A percentile compares a stretch with the other conserved stretches of the same genome.
These are phyloP conservation scores for Stygiomarasmius scandens DNA, from an alignment of 1,284 basidiomycete species.

Conservation along the genomic window DNA sequence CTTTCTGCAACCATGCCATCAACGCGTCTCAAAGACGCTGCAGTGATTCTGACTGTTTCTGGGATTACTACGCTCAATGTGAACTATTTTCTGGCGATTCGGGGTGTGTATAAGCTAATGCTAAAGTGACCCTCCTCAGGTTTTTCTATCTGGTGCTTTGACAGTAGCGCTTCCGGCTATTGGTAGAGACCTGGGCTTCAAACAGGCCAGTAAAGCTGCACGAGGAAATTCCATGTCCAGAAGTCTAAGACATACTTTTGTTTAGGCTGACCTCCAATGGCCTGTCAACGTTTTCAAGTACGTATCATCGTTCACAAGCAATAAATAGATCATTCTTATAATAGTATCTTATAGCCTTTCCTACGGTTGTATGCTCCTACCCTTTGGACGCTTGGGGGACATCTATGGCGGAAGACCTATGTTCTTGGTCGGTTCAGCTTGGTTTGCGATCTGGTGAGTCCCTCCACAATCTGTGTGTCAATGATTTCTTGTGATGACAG, in stretches of 20 bases:
- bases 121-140: slow-evolving; percentile 18
- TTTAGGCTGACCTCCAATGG: slow-evolving; percentile 40
- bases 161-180: slow-evolving; percentile 47
- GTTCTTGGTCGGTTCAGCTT: slow-evolving; percentile 19
- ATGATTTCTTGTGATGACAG: too few species aligned
- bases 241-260: too few species aligned
- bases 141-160: slow-evolving; percentile 42
- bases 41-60: slow-evolving; percentile 17
- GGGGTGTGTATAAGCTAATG: too few species aligned
- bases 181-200: slow-evolving; percentile 38
- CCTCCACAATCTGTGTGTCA: not conserved
- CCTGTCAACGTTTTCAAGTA: slow-evolving; percentile 43
- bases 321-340: not conserved
- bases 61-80: slow-evolving; percentile 24
- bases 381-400: slow-evolving; percentile 18
- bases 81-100: not conserved
- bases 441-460: slow-evolving; percentile 16
- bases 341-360: slow-evolving; percentile 11
- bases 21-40: slow-evolving; percentile 11
- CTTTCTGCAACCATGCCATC: not conserved
- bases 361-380: slow-evolving; percentile 17
- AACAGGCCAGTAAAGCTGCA: slow-evolving; percentile 20
- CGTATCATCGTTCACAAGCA: not conserved
- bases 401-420: slow-evolving; percentile 18
- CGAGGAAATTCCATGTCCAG: not conserved